Evolutionary conservation across 371 early-diverging fungal species (phyloP), one percentile per base, ranked within the genome.

Genomic region (Entomophthora muscae): DNA sequence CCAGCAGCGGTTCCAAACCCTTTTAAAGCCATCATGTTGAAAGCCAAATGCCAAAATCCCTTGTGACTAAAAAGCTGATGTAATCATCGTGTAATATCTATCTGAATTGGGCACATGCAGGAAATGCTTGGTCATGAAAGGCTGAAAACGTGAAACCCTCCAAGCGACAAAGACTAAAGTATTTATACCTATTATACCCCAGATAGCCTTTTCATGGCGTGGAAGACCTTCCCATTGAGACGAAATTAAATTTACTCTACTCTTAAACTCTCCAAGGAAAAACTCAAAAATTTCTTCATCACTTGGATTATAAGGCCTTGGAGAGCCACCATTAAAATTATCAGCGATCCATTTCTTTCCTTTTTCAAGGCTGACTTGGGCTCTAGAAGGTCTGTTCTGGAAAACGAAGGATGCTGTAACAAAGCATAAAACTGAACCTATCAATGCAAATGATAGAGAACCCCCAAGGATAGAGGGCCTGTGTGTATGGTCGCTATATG

Each of bases 81-180:
- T 84, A 22, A 90, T 59, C 53, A 89, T 57, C 0, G 90, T 90
- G 58, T 83, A 76, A 26, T 81, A 79, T 5, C 72, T 73, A 0
- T 75, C 73, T 0, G 75, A 70, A 1, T 73, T 72, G 0, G 89
- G 86, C 32, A 84, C 69, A 67, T 90, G 90, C 62, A 78, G 60
- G 66, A 90, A 90, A 75, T 79, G 76, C 13, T 75, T 70, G 1
- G 66, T 61, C 89, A 90, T 88, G 33, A 86, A 82, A 0, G 80
- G 77, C 12, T 70, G 62, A 28, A 83, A 66, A 0, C 79, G 72
- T 22, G 77, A 80, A 0, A 87, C 65, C 64, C 80, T 81, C 89
- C 89, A 90, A 32, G 75, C 72, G 0, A 68, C 74, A 77, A 88
- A 88, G 2, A 90, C 83, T 2, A 76, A 67, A 2, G 79, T 65